A percentile compares a stretch with the other conserved stretches of the same genome.
phyloP scores from a whole-genome alignment of 1,284 basidiomycete genomes.

The Phellopilus nigrolimitatus region DNA sequence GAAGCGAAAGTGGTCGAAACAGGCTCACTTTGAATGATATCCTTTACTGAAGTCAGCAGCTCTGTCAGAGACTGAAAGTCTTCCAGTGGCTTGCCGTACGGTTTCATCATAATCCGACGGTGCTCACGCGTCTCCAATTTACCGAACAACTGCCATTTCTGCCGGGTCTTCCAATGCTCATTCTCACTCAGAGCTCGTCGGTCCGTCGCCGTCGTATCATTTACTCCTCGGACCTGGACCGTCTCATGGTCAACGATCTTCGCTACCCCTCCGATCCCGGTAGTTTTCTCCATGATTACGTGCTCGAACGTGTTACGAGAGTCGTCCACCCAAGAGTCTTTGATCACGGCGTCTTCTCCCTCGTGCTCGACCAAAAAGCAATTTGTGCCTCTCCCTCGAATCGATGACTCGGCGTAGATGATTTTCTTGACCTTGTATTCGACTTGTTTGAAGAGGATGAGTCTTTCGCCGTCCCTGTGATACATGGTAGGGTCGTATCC shows the following conservation, averaged over 20 bases:
- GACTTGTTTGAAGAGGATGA: too few species aligned
- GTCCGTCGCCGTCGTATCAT: not conserved
- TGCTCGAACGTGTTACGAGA: not conserved
- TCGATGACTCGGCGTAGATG: not conserved
- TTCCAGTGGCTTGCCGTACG: not conserved
- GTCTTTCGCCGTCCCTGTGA: not conserved
- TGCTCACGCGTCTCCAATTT: not conserved
- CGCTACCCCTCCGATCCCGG: not conserved
- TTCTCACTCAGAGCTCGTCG: too few species aligned
- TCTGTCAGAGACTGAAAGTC: not conserved
- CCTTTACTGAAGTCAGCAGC: not conserved
- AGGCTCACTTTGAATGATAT: not conserved
- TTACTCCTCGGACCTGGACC: not conserved
- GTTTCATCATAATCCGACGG: not conserved
- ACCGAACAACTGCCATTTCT: not conserved
- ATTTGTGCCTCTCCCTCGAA: too few species aligned
- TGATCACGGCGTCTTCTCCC: not conserved
- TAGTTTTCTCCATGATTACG: not conserved
- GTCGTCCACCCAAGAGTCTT: slow-evolving; percentile 1
- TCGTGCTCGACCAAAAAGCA: not conserved
- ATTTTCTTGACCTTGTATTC: not conserved
- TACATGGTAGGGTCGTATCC: not conserved
- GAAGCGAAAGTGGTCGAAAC: not conserved
- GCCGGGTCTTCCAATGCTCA: not conserved
- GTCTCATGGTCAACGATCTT: not conserved